Evolutionary conservation across 2,329 filamentous ascomycete species (phyloP), one percentile per base, ranked within the genome.

Genomic region (Aspergillus amoenus): DNA sequence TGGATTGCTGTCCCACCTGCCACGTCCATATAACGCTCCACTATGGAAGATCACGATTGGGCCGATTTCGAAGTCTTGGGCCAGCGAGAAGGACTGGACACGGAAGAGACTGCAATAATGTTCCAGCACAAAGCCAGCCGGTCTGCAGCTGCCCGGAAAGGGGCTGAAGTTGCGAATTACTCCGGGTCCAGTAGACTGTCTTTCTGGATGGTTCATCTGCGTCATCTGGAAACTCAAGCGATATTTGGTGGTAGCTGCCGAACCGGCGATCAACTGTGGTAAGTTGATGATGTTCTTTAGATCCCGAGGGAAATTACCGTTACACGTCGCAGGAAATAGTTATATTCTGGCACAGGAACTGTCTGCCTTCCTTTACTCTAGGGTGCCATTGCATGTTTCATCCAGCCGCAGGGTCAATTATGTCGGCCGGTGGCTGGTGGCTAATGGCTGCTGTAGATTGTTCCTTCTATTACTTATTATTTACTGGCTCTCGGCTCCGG

Each of bases 11-110:
- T 62, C 56, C 58, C 51, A 58, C 61, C 54, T 59, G 54, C 60
- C 60, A 62, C 61, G 55, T 60, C 59, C 55, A 56, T 52, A 55
- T 40, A 52, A 32, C 55, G 55, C 56, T 61, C 58, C 59, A 61
- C 59, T 51, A 56, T 32, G 34, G 37, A 48, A 42, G 41, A 39
- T 22, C 30, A 39, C 51, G 54, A 45, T 54, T 61, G 48, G 48
- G 45, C 55, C 48, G 39, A 44, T 47, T 47, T 51, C 40, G 34
- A 55, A 57, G 42, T 45, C 43, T 41, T 51, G 51, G 56, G 51
- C 57, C 27, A 42, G 47, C 43, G n/a, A 47, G 42, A 37, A 51
- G 21, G 24, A 24, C 17, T 40, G 41, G 42, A 37, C 47, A 44
- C 43, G 30, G 41, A 52, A 52, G n/a, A 18, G 15, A 45, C 40